A percentile compares a stretch with the other conserved stretches of the same genome.
phyloP scores from a whole-genome alignment of 192 early-diverging fungal genomes.

The Backusella liffmaniae region DNA sequence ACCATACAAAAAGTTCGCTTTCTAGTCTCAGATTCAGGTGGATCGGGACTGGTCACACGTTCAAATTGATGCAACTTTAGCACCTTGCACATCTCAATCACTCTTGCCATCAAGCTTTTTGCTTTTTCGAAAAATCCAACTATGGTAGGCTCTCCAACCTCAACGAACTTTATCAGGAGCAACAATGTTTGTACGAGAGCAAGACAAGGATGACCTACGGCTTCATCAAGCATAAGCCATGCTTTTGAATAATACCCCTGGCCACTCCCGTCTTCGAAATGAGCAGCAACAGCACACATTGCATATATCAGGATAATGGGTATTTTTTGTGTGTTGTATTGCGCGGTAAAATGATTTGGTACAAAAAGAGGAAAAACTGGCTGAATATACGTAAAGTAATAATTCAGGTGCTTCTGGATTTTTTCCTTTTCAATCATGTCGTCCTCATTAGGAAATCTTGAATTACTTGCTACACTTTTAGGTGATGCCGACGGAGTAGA shows the following conservation, averaged over 20 bases:
- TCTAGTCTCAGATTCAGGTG: conserved; percentile 12
- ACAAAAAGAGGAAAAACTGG: conserved; percentile 14
- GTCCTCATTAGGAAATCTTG: conserved; percentile 1
- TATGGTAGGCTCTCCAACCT: not conserved
- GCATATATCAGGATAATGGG: conserved; percentile 42
- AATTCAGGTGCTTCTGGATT: not conserved
- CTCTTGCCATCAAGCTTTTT: conserved; percentile 8
- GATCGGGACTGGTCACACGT: not conserved
- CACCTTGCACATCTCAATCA: conserved; percentile 8
- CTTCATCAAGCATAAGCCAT: not conserved
- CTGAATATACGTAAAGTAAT: conserved; percentile 5
- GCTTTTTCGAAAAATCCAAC: not conserved
- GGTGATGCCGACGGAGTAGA: conserved; percentile 5
- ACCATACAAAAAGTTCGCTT: conserved; percentile 22
- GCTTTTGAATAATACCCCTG: conserved; percentile 4
- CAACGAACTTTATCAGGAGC: not conserved
- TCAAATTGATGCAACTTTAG: not conserved
- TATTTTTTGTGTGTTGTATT: conserved; percentile 5
- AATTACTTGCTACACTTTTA: conserved; percentile 8
- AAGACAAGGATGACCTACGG: not conserved
- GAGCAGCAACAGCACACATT: conserved; percentile 52
- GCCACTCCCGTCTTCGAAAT: not conserved
- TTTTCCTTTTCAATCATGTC: conserved; percentile 1
- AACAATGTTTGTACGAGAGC: conserved; percentile 8
- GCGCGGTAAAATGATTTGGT: conserved; percentile 6